Evolutionary conservation across 306 rosid species (phyloP).

Genomic region (Trifolium repens): DNA sequence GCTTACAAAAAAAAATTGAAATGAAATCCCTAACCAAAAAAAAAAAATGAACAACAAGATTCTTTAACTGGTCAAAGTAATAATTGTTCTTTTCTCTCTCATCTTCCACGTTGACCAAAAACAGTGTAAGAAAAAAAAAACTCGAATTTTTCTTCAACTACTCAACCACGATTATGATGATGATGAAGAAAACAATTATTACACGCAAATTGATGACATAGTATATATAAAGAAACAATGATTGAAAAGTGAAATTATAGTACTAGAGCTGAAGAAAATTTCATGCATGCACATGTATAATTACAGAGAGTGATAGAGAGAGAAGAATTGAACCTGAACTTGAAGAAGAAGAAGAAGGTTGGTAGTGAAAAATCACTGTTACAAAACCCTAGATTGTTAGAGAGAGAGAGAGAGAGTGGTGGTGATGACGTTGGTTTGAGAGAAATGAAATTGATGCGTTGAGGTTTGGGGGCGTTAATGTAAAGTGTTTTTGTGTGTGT

Average conservation of each 20-base stretch:
- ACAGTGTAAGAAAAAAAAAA: conserved; percentile 5
- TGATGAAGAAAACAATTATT: background rate
- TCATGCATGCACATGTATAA: conserved; percentile 34
- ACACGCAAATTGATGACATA: conserved; percentile 5
- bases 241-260: background rate
- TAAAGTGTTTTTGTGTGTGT: background rate
- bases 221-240: background rate
- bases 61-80: conserved; percentile 41
- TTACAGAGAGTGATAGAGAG: background rate
- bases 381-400: conserved; percentile 68
- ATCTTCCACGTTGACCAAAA: conserved; percentile 42
- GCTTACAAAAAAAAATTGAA: background rate
- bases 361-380: conserved; percentile 53
- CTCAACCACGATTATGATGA: conserved; percentile 37
- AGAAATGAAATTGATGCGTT: conserved; percentile 42
- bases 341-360: background rate
- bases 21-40: background rate
- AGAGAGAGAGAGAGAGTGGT: conserved; percentile 31
- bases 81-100: background rate
- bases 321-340: conserved; percentile 3
- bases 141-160: background rate
- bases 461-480: conserved; percentile 31
- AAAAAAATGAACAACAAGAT: background rate
- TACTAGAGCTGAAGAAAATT: conserved; percentile 12
- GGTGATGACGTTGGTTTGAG: conserved; percentile 24